phyloP scores from a whole-genome alignment of 1,284 basidiomycete species.

The Naganishia sp. region DNA sequence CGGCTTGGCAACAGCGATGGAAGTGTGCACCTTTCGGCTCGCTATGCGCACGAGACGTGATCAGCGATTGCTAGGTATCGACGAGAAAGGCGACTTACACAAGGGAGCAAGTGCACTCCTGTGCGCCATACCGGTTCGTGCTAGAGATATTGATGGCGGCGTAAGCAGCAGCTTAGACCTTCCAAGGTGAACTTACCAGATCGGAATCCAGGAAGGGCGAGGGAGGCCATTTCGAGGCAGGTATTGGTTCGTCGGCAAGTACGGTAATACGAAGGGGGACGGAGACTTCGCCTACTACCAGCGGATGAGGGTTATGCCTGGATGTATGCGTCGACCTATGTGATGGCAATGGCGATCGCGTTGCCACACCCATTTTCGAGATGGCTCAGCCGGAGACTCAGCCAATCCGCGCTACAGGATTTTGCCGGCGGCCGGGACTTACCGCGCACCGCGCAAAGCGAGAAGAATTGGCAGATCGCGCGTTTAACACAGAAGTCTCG shows the following conservation, averaged over 20 bases:
- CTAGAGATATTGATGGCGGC: neutral
- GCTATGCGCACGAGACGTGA: neutral
- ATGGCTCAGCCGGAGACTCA: neutral
- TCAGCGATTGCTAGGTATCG: neutral
- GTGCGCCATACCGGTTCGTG: constrained; percentile 16
- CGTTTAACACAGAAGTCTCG: too few relatives aligned
- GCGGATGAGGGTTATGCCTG: neutral
- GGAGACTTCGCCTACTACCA: neutral
- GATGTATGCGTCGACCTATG: neutral
- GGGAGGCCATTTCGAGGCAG: constrained; percentile 11
- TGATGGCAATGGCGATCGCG: constrained; percentile 4
- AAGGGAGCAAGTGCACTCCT: constrained; percentile 9
- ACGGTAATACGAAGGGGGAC: neutral
- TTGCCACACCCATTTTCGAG: neutral
- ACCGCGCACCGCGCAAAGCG: neutral
- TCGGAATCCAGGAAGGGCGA: constrained; percentile 29
- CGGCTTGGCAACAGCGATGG: constrained; percentile 20
- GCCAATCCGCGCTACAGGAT: constrained; percentile 25
- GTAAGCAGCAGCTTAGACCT: neutral
- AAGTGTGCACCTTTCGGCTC: constrained; percentile 18
- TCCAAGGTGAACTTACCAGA: constrained; percentile 10
- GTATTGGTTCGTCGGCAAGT: neutral
- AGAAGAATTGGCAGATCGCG: too few relatives aligned
- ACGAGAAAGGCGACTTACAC: neutral
- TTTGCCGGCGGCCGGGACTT: constrained; percentile 20